Evolutionary conservation across 139 green algal genomes (phyloP).

Genomic region (Monoraphidium neglectum): DNA sequence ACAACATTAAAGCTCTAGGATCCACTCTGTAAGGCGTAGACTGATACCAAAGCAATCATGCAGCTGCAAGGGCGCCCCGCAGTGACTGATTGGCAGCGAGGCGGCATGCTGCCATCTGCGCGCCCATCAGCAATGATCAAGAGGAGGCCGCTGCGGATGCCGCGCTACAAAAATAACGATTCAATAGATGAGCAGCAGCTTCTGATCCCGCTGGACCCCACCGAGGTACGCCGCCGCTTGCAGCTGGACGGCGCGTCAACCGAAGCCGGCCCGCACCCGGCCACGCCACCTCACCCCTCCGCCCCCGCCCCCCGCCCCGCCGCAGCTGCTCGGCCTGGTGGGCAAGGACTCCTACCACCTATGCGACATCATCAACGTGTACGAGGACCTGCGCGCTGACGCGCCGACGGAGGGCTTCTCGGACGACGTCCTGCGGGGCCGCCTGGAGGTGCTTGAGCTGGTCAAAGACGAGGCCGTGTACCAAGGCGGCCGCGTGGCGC

Average conservation of each 20-base stretch:
- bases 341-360: constrained; percentile 29
- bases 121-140: no score
- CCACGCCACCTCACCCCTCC: background rate
- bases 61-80: no score
- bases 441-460: constrained; percentile 24
- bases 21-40: no score
- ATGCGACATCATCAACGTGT: constrained; percentile 23
- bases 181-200: no score
- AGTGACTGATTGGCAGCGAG: no score
- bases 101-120: no score
- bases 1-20: no score
- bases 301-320: background rate
- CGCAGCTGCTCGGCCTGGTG: constrained; percentile 28
- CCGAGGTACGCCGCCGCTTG: no score
- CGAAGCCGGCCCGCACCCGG: background rate
- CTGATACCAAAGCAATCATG: no score
- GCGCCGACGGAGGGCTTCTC: constrained; percentile 18
- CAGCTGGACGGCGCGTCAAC: background rate
- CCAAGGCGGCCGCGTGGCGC: constrained; percentile 18
- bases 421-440: constrained; percentile 5
- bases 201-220: no score
- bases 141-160: no score
- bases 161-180: background rate
- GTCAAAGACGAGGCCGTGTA: constrained; percentile 22
- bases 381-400: constrained; percentile 10